Conservation (phyloP, 148 eudicot species). For the Linanthus parryae region DNA sequence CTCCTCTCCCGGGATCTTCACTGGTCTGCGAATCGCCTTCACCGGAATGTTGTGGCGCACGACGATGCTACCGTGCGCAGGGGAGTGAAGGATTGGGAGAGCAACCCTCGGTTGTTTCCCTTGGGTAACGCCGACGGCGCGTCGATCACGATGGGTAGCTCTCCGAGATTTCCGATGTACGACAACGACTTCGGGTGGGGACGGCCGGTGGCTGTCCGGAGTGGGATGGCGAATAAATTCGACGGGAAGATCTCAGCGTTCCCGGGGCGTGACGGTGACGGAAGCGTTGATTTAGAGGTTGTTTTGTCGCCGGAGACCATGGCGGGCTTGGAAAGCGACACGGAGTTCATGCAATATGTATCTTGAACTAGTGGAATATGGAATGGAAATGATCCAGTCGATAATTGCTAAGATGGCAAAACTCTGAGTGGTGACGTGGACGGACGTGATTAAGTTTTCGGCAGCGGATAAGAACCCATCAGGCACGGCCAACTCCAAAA, state of each 20-base stretch:
- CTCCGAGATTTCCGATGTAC: conserved; percentile 62
- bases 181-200: conserved; percentile 78
- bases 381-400: too few species aligned
- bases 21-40: conserved; percentile 40
- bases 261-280: conserved; percentile 51
- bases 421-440: not conserved
- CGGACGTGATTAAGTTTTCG: too few species aligned
- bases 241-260: conserved; percentile 68
- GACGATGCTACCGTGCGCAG: conserved; percentile 30
- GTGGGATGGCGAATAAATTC: conserved; percentile 47
- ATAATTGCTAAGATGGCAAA: conserved; percentile 3
- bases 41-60: conserved; percentile 36
- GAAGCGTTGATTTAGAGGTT: conserved; percentile 69
- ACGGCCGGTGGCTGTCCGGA: conserved; percentile 38
- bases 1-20: conserved; percentile 33
- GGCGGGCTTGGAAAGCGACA: conserved; percentile 45
- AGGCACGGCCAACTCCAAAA: too few species aligned
- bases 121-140: conserved; percentile 64
- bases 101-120: conserved; percentile 40
- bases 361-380: conserved; percentile 14
- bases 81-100: conserved; percentile 46
- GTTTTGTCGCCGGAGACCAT: conserved; percentile 44
- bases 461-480: too few species aligned
- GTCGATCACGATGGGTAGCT: conserved; percentile 63
- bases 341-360: conserved; percentile 55